phyloP scores from a whole-genome alignment of 495 filamentous ascomycete species.

The Podospora comata region DNA sequence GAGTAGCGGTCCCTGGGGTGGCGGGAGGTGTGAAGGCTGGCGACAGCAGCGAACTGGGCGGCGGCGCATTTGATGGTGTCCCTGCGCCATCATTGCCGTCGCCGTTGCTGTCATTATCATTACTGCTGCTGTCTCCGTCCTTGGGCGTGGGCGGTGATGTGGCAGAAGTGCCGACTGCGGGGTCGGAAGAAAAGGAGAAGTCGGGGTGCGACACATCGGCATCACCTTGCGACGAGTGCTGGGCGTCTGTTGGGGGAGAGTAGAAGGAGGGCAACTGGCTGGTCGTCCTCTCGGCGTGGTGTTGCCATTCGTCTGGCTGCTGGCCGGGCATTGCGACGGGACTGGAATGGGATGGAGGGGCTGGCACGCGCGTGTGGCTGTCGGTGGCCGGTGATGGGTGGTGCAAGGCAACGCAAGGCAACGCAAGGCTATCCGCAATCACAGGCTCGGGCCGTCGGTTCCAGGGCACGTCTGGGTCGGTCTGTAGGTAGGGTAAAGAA shows the following conservation, averaged over 20 bases:
- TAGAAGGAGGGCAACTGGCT: slow-evolving; percentile 45
- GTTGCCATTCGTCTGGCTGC: slow-evolving; percentile 18
- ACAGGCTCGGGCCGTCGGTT: slow-evolving; percentile 11
- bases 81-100: slow-evolving; percentile 2
- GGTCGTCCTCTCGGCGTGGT: slow-evolving; percentile 26
- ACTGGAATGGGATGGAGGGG: slow-evolving; percentile 9
- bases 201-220: slow-evolving; percentile 22
- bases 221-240: slow-evolving; percentile 20
- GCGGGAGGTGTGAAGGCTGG: slow-evolving; percentile 81
- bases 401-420: background rate
- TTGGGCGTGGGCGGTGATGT: background rate
- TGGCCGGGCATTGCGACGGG: slow-evolving; percentile 9
- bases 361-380: background rate
- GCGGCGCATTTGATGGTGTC: slow-evolving; percentile 27
- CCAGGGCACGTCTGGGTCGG: slow-evolving; percentile 3
- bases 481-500: background rate
- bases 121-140: background rate
- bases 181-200: slow-evolving; percentile 21
- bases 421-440: background rate
- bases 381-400: background rate
- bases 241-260: slow-evolving; percentile 40
- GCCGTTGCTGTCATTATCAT: background rate
- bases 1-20: slow-evolving; percentile 62
- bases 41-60: slow-evolving; percentile 56
- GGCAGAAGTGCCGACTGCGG: slow-evolving; percentile 6